These are phyloP conservation scores for Penicillium sp. DNA, from an alignment of 2,329 filamentous ascomycete genomes.

Conservation along the genomic window DNA sequence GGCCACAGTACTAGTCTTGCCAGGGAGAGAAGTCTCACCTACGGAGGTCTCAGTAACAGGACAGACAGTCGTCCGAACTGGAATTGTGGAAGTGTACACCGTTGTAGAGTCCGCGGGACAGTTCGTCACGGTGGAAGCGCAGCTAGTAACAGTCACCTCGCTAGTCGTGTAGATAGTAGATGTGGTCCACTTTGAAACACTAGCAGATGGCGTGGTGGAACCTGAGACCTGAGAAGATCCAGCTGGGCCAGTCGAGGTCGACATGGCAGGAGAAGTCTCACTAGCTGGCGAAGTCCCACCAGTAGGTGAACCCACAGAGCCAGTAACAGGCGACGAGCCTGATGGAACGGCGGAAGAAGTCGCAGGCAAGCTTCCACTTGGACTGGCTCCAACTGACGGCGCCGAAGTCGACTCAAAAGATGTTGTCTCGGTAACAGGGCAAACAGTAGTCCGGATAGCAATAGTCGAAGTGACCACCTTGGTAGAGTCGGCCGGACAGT, in stretches of 20 bases:
- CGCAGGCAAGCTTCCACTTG: background rate
- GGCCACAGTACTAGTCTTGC: background rate
- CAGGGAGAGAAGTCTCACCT: background rate
- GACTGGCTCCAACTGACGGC: background rate
- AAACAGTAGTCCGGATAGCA: too few species aligned
- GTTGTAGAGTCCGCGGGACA: constrained; percentile 53
- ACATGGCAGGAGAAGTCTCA: too few species aligned
- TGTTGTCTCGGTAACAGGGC: background rate
- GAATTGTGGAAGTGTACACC: constrained; percentile 55
- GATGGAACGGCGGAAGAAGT: background rate
- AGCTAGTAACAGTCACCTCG: constrained; percentile 41
- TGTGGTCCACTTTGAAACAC: constrained; percentile 28
- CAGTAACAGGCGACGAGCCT: background rate
- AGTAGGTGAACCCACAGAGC: background rate
- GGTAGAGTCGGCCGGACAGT: too few species aligned
- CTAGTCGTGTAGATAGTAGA: constrained; percentile 41
- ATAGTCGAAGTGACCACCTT: too few species aligned
- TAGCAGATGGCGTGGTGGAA: constrained; percentile 2
- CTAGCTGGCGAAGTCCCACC: background rate
- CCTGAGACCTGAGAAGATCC: background rate
- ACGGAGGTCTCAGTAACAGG: constrained; percentile 39
- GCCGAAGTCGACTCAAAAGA: background rate
- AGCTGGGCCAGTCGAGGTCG: too few species aligned
- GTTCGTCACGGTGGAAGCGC: constrained; percentile 42
- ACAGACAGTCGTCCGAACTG: constrained; percentile 61